Percentiles rank a stretch among this genome's conserved stretches.
These are phyloP conservation scores for Puccinia hordei DNA, from an alignment of 1,284 basidiomycete genomes.

Conservation along the genomic window DNA sequence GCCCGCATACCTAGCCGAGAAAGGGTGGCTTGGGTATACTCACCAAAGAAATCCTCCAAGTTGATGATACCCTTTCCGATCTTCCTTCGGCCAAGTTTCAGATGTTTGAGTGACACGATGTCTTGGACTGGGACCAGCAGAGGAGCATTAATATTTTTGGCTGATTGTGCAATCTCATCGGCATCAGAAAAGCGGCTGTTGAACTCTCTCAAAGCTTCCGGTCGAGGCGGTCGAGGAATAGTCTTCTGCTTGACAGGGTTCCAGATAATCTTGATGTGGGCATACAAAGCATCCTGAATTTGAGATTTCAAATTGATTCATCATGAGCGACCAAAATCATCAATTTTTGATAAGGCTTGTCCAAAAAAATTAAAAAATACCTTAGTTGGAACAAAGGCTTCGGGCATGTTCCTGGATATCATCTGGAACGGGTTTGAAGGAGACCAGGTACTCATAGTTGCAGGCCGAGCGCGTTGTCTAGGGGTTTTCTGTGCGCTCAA, in stretches of 20 bases:
- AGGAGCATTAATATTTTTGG: not conserved
- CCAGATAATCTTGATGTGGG: conserved; percentile 35
- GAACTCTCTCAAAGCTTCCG: conserved; percentile 13
- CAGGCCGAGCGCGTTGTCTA: too few species aligned
- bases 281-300: conserved; percentile 10
- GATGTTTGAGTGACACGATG: too few species aligned
- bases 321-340: too few species aligned
- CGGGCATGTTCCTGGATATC: too few species aligned
- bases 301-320: too few species aligned
- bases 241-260: conserved; percentile 11
- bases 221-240: conserved; percentile 3
- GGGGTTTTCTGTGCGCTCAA: too few species aligned
- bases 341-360: too few species aligned
- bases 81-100: not conserved
- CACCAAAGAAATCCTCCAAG: conserved; percentile 31
- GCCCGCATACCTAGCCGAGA: conserved; percentile 11
- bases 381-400: too few species aligned
- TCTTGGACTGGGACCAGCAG: conserved; percentile 1
- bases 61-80: conserved; percentile 22
- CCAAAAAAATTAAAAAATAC: too few species aligned
- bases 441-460: too few species aligned
- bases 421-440: too few species aligned
- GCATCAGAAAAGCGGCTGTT: conserved; percentile 9
- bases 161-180: not conserved
- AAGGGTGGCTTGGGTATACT: too few species aligned